Conservation (phyloP, 805 yeast species). For the Nakazawaea siamensis region DNA sequence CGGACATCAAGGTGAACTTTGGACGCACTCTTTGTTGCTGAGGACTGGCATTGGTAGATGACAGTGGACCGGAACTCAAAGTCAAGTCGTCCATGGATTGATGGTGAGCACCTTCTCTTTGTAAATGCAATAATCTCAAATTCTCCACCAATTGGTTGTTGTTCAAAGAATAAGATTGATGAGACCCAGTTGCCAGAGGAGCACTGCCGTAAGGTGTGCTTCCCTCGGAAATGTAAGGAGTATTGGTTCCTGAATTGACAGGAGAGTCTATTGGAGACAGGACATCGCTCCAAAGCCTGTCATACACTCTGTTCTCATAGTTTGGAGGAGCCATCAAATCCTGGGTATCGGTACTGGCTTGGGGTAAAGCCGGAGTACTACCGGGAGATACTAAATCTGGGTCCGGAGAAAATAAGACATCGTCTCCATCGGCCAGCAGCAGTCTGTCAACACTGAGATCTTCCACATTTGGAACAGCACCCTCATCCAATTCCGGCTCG, state of each 20-base stretch:
- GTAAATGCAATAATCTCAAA: conserved; percentile 41
- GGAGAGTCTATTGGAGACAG: conserved; percentile 41
- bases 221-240: conserved; percentile 16
- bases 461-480: conserved; percentile 9
- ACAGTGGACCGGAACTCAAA: conserved; percentile 4
- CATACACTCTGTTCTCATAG: conserved; percentile 76
- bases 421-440: conserved; percentile 27
- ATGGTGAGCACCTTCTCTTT: conserved; percentile 36
- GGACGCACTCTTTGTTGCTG: conserved; percentile 17
- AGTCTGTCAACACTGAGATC: conserved; percentile 12
- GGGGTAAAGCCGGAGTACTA: conserved; percentile 12
- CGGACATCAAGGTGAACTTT: conserved; percentile 19
- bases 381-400: conserved; percentile 21
- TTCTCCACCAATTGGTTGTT: conserved; percentile 37
- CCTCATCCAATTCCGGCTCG: conserved; percentile 15
- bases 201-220: conserved; percentile 12
- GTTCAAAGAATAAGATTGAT: conserved; percentile 13
- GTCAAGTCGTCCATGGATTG: conserved; percentile 10
- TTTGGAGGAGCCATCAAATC: conserved; percentile 75
- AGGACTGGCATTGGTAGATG: conserved; percentile 9
- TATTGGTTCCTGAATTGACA: conserved; percentile 29
- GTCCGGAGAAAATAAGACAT: conserved; percentile 29
- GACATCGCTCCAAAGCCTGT: conserved; percentile 65
- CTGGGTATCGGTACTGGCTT: conserved; percentile 23
- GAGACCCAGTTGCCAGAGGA: not conserved